phyloP scores from a whole-genome alignment of 768 basidiomycete species.

The Suillus hirtellus region DNA sequence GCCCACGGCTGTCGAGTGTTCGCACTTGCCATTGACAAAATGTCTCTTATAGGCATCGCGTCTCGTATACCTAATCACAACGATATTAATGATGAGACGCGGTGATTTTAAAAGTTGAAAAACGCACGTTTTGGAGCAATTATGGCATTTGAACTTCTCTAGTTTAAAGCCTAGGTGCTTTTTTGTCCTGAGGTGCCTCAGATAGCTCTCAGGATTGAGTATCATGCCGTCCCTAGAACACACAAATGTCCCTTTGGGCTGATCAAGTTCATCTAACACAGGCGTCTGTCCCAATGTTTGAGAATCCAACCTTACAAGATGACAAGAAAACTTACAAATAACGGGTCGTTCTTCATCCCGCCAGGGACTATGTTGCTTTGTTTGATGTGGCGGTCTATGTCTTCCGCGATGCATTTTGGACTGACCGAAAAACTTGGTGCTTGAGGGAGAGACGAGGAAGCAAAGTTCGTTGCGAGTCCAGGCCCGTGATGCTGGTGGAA shows the following conservation, averaged over 20 bases:
- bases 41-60: background rate
- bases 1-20: background rate
- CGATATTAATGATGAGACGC: background rate
- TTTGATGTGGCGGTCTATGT: background rate
- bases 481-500: background rate
- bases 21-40: background rate
- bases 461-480: background rate
- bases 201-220: background rate
- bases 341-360: background rate
- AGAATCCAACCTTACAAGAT: background rate
- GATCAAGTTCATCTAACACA: background rate
- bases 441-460: background rate
- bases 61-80: background rate
- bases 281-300: background rate
- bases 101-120: background rate
- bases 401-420: background rate
- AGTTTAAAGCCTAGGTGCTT: background rate
- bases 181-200: background rate
- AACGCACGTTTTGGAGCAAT: background rate
- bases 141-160: background rate
- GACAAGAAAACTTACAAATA: background rate
- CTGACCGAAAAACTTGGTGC: background rate
- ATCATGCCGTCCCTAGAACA: background rate
- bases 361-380: accelerated
- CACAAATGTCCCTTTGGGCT: background rate